These are phyloP conservation scores for Cercis canadensis DNA, from an alignment of 306 rosid species.

Conservation along the genomic window DNA sequence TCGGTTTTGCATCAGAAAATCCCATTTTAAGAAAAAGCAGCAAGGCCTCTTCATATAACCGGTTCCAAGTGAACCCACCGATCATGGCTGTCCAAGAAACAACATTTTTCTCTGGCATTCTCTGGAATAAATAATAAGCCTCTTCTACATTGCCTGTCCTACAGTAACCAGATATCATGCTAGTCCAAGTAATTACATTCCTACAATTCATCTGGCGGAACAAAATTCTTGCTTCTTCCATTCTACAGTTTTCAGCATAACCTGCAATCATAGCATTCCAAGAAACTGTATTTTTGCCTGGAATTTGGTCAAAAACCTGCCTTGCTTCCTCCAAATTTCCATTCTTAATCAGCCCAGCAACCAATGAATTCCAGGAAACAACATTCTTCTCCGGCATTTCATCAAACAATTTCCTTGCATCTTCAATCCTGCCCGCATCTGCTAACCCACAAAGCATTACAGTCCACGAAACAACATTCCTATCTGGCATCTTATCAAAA, in stretches of 20 bases:
- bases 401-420: constrained; percentile 61
- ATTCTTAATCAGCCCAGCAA: constrained; percentile 58
- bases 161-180: constrained; percentile 76
- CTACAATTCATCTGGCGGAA: constrained; percentile 61
- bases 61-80: constrained; percentile 76
- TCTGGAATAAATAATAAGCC: constrained; percentile 55
- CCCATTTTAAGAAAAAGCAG: constrained; percentile 58
- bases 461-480: constrained; percentile 85
- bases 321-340: constrained; percentile 68
- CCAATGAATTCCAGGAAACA: constrained; percentile 73
- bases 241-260: constrained; percentile 53
- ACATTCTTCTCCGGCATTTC: constrained; percentile 76
- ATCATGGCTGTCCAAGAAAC: constrained; percentile 92
- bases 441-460: constrained; percentile 60
- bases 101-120: constrained; percentile 69
- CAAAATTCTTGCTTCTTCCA: constrained; percentile 67
- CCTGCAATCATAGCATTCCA: constrained; percentile 75
- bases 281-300: constrained; percentile 55
- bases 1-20: constrained; percentile 46
- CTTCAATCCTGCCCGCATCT: constrained; percentile 51
- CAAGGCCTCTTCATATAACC: constrained; percentile 59
- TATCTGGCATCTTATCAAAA: constrained; percentile 61
- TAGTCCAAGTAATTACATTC: constrained; percentile 81
- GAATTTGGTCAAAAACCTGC: constrained; percentile 50
- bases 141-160: constrained; percentile 59